Base-by-base conservation (phyloP, 208 protist genomes). In the Leishmania martiniquensis region DNA sequence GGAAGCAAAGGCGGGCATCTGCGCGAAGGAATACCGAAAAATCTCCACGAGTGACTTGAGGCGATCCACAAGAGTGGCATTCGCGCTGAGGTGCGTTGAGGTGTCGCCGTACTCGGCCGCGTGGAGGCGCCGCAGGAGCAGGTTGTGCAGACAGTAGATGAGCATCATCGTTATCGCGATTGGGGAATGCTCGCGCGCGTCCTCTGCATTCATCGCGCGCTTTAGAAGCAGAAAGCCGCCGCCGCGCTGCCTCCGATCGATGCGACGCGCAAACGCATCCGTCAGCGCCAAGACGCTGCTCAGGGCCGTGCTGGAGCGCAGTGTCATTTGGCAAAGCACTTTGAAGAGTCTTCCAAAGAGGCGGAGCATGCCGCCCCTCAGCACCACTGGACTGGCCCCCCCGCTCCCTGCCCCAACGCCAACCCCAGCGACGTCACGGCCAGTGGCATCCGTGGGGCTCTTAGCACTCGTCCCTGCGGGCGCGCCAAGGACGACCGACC, bases 331-430 rank as follows among this genome's bases (percentile, higher is more conserved):
- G 82, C 87, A 91, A 1, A 87, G 74, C 25, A 90, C 84, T n/a
- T 87, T 87, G 47, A 97, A 74, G 45, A 97, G 86, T 10, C 94
- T 88, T 25, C 82, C 83, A 88, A 96, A 96, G n/a, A 97, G 65
- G 13, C 94, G 89, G 51, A 92, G 68, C 83, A 93, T 89, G 37
- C 92, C 94, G 15, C 94, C 94, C 52, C 84, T 90, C 15, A 77
- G 51, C 32, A 76, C 54, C 17, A 71, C 51, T 13, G 73, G n/a
- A 25, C 45, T 20, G 37, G 42, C 51, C 20, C 45, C 34, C 7
- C 63, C 57, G 39, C 51, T 12, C 25, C 45, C 32, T 13, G 54
- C 34, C 39, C 65, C 42, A 29, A 72, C n/a, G 15, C 47, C 68
- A n/a, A 42, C 44, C 25, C 42, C 68, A 25, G 45, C 68, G 54